Base-by-base conservation (phyloP, 164 flowering plant species). In the Chimonanthus salicifolius region DNA sequence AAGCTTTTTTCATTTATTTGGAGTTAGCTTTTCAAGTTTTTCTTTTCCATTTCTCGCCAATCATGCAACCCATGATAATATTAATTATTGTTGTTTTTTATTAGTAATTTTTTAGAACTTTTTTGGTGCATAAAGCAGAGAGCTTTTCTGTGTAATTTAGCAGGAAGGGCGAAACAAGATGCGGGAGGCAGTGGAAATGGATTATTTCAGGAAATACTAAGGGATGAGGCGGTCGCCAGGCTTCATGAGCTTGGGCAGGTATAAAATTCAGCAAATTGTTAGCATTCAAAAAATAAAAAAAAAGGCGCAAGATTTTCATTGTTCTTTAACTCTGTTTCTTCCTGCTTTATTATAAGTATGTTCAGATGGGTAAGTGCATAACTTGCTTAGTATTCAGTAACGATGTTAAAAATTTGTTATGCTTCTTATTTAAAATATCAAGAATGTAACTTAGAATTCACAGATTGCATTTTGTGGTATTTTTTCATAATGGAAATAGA, bases 161-260 rank as follows among this genome's bases (percentile, higher is more conserved):
- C 6, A 69, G 78, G 71, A 3, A 64, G 33, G 68, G 64, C 51
- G 73, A 45, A 72, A 13, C 87, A 75, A 75, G 83, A 79, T 76
- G 6, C 58, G 16, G 79, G 78, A 71, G 74, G 68, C n/a, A 62
- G 50, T 58, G 66, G 48, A 72, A 58, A 43, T 50, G 78, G 80
- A 75, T 81, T 90, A 77, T 87, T 78, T 49, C 81, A 78, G 1
- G 84, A 86, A 68, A 85, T 89, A 70, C 77, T 95, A 3, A 90
- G 87, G 76, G 97, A 90, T 47, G 98, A 95, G 74, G 88, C 99
- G 3, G 95, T 90, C 49, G 78, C 85, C 15, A 87, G 97, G 70
- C 89, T 94, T 64, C 18, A 82, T 58, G 83, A 90, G 81, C 89
- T 94, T 51, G 97, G 95, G 33, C 85, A 89, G 97, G 99, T 94